A percentile compares a stretch with the other conserved stretches of the same genome.
Evolutionary conservation across 441 rosid genomes (phyloP).

Genomic region (Raphanus hybrid): DNA sequence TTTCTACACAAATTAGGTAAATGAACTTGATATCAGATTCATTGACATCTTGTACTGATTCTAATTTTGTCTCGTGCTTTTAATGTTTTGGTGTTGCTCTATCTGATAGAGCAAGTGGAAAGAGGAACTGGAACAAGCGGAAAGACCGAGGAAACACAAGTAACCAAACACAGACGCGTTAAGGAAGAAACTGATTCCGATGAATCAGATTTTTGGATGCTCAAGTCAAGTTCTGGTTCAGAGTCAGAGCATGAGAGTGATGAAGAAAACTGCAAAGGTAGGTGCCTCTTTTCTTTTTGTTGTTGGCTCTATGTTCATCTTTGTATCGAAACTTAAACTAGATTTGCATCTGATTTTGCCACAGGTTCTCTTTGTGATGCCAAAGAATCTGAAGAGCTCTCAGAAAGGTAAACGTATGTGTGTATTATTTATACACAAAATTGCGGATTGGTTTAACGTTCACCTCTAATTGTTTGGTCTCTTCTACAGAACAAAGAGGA

Average conservation of each 20-base stretch:
- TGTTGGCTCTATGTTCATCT: too few relatives aligned
- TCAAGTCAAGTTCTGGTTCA: conserved; percentile 69
- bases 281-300: conserved; percentile 37
- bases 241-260: conserved; percentile 52
- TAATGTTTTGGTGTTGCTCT: conserved; percentile 13
- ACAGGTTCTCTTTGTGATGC: conserved; percentile 28
- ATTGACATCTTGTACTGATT: conserved; percentile 3
- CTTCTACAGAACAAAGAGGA: conserved; percentile 69
- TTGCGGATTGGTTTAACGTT: background rate
- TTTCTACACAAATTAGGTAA: conserved; percentile 86
- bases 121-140: conserved; percentile 36
- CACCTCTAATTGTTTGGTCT: background rate
- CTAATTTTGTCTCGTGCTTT: background rate
- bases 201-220: conserved; percentile 83
- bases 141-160: conserved; percentile 43
- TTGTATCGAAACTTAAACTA: background rate
- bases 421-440: too few relatives aligned
- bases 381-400: conserved; percentile 24
- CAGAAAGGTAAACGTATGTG: conserved; percentile 26
- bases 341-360: background rate
- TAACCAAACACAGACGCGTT: conserved; percentile 52
- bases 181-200: conserved; percentile 58
- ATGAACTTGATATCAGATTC: conserved; percentile 11
- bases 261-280: conserved; percentile 60
- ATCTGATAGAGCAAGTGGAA: conserved; percentile 69